A percentile compares a stretch with the other conserved stretches of the same genome.
Evolutionary conservation across 306 rosid genomes (phyloP).

Genomic region (Vigna radiata): DNA sequence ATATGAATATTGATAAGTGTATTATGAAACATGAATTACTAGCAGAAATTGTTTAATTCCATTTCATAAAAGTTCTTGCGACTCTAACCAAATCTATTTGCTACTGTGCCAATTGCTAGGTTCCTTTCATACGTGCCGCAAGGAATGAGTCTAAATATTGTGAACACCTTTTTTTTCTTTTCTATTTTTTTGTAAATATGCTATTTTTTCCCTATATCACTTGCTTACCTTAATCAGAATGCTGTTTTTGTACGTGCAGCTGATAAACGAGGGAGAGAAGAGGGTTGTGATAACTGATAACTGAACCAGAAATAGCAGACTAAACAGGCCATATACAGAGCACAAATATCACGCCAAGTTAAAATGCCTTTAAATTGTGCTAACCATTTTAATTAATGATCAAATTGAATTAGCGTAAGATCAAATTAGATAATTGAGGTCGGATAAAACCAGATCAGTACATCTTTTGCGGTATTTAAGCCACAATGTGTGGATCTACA

Average conservation of each 20-base stretch:
- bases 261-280: constrained; percentile 60
- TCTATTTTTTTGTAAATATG: not conserved
- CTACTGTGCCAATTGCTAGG: not conserved
- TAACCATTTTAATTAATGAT: not conserved
- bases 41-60: constrained; percentile 74
- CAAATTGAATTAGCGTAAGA: constrained; percentile 28
- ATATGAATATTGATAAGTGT: no score
- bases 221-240: constrained; percentile 12
- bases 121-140: not conserved
- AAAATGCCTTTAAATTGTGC: constrained; percentile 30
- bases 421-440: constrained; percentile 16
- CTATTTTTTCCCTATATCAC: not conserved
- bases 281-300: constrained; percentile 68
- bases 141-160: not conserved
- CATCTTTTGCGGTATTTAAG: not conserved
- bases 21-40: no score
- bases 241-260: constrained; percentile 48
- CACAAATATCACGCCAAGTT: not conserved
- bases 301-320: not conserved
- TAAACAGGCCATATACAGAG: not conserved
- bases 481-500: constrained; percentile 14
- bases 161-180: not conserved
- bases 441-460: constrained; percentile 12
- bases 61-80: constrained; percentile 56
- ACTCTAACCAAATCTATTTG: not conserved